phyloP scores from a whole-genome alignment of 2,329 filamentous ascomycete genomes.

The Fusarium sp. region DNA sequence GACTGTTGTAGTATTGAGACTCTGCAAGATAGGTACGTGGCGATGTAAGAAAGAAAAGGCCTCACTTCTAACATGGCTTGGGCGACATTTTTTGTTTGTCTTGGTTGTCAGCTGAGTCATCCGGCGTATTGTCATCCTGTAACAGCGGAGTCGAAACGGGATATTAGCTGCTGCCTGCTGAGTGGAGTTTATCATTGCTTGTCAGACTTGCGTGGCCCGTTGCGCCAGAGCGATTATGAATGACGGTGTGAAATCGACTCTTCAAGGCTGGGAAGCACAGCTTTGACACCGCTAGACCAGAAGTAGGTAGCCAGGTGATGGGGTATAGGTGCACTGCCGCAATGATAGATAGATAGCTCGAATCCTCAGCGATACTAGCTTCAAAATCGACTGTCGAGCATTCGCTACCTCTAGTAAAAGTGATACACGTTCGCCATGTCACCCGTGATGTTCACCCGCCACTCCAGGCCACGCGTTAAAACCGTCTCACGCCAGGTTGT shows the following conservation, averaged over 20 bases:
- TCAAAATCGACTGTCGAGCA: background rate
- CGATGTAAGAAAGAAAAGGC: background rate
- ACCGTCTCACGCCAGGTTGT: background rate
- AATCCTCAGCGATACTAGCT: no score
- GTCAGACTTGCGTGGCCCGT: background rate
- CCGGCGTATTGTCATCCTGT: background rate
- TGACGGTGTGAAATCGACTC: no score
- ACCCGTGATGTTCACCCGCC: background rate
- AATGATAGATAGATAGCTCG: no score
- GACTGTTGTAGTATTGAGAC: background rate
- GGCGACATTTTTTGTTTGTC: background rate
- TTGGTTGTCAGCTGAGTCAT: conserved; percentile 11
- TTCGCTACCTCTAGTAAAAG: background rate
- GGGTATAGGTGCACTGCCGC: background rate
- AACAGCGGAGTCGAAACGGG: background rate
- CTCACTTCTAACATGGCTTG: background rate
- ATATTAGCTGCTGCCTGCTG: conserved; percentile 2
- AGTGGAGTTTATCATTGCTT: background rate
- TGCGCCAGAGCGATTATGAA: no score
- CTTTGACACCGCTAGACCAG: background rate
- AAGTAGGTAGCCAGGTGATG: background rate
- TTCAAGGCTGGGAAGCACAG: background rate
- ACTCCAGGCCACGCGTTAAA: background rate
- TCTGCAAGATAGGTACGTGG: background rate
- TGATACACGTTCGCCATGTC: background rate